Base-by-base conservation (phyloP, 129 eudicot genomes). In the Erigeron canadensis region DNA sequence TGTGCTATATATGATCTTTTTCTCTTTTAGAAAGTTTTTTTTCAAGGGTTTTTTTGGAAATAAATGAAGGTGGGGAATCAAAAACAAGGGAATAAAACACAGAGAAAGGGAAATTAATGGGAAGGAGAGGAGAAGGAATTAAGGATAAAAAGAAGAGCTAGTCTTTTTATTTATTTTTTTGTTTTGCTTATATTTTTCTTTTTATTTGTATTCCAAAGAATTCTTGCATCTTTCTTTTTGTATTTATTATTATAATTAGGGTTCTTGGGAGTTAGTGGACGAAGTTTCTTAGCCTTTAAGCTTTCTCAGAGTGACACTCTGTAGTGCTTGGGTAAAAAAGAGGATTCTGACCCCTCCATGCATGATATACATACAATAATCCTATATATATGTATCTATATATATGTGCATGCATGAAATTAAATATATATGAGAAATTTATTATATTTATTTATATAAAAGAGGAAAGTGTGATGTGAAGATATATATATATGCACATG, bases 261-360 rank as follows among this genome's bases (percentile, higher is more conserved):
- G 91, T 84, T 87, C 81, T 77, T 59, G 48, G 69, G 82, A 61
- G 79, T 82, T 43, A 77, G 87, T 77, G 88, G 82, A 74, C 50
- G 83, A 79, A 81, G 84, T 81, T 79, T 74, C 93, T 87, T 87
- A 76, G 83, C 80, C 89, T 84, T 77, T 79, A 87, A 84, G 93
- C 85, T 87, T 85, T 74, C 81, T 78, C 69, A 77, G 83, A 56
- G 71, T 69, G 71, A 76, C 78, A 77, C 67, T 51, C 55, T 81
- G 71, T 71, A 87, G 87, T 87, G 92, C 85, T 76, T 21, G 42
- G 81, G 81, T 78, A 78, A 78, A 78, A 78, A 77, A 77, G 81
- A 54, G 67, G 54, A 41, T 48, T 63, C 80, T 78, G 77, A 78
- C 72, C 81, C 72, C 70, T 71, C 76, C 75, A 71, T 71, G 67